Evolutionary conservation across 371 early-diverging fungal species (phyloP), one percentile per base, ranked within the genome.

Genomic region (Mortierella sp.): DNA sequence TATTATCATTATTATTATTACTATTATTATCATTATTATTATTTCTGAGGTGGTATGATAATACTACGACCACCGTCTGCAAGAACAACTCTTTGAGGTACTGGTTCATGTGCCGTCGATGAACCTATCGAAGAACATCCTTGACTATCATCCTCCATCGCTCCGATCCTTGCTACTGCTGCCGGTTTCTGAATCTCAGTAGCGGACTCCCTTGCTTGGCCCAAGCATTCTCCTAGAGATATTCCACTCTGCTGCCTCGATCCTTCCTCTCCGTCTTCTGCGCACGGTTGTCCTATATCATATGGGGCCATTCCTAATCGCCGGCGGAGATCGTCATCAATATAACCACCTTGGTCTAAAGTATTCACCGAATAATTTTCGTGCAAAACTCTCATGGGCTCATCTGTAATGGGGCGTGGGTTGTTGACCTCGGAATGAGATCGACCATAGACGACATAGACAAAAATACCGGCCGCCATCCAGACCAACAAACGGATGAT

Each of bases 351-450:
- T n/a, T 47, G 38, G 24, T 71, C 64, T 1, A 66, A 19, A 2
- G 65, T 57, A 16, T 70, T 63, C 33, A 63, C 57, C 2, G 72
- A 72, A 53, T 50, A 72, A 28, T 76, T 75, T 24, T 81, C 82
- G 1, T 76, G 76, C 53, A 81, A 6, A 1, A 81, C 73, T 19
- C 61, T 66, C 82, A 81, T 81, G 1, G 72, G 82, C 21, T 72
- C 70, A 19, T 81, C 72, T 2, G 66, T 9, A 1, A 72, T 45
- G 38, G 53, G 13, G 8, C 70, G 47, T 15, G 82, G 82, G 45
- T 81, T 81, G 57, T 81, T 81, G 70, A 81, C 76, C 24, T 76
- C 76, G 3, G 82, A 81, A 47, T 81, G 82, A 0, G 73, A 33
- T 8, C 82, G 61, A 15, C 82, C 82, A 50, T 81, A 81, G 16